Conservation (phyloP, 352 stramenopile species). For the Globisporangium nodosum region DNA sequence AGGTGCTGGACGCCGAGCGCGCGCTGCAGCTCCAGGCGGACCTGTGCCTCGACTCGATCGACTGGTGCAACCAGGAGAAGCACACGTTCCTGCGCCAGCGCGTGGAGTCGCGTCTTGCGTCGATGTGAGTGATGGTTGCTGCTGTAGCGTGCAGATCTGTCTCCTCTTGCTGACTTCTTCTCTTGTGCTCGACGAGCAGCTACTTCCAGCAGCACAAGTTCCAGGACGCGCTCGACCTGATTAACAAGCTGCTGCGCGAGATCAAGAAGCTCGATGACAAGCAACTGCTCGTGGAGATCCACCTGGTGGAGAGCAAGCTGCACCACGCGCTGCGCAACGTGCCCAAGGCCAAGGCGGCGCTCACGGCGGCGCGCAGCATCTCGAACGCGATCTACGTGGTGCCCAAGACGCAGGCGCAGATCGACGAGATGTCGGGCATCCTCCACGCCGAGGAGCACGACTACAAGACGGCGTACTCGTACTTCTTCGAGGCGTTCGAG, state of each 20-base stretch:
- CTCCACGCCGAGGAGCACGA: slow-evolving; percentile 97
- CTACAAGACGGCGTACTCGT: slow-evolving; percentile 99
- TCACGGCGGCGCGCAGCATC: slow-evolving; percentile 96
- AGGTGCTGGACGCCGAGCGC: slow-evolving; percentile 82
- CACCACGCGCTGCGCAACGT: slow-evolving; percentile 97
- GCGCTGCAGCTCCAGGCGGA: slow-evolving; percentile 93
- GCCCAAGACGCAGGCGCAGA: slow-evolving; percentile 92
- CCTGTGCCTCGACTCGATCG: slow-evolving; percentile 95
- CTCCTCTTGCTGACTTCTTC: not conserved
- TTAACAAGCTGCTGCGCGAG: slow-evolving; percentile 93
- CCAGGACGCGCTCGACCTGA: slow-evolving; percentile 89
- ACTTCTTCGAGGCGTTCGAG: slow-evolving; percentile 98
- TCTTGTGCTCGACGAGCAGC: slow-evolving; percentile 18
- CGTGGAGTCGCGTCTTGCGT: slow-evolving; percentile 94
- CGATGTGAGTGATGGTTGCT: slow-evolving; percentile 33
- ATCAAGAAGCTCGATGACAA: slow-evolving; percentile 99
- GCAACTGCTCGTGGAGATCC: slow-evolving; percentile 97
- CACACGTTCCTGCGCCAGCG: slow-evolving; percentile 98
- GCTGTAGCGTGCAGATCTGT: not conserved
- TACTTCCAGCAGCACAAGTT: slow-evolving; percentile 91
- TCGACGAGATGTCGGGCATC: slow-evolving; percentile 96
- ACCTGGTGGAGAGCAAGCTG: slow-evolving; percentile 97
- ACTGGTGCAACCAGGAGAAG: slow-evolving; percentile 92
- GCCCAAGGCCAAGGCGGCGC: slow-evolving; percentile 93
- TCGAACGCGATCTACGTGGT: slow-evolving; percentile 98